These are phyloP conservation scores for Isabelozyma heimii DNA, from an alignment of 805 yeast genomes.

Conservation along the genomic window DNA sequence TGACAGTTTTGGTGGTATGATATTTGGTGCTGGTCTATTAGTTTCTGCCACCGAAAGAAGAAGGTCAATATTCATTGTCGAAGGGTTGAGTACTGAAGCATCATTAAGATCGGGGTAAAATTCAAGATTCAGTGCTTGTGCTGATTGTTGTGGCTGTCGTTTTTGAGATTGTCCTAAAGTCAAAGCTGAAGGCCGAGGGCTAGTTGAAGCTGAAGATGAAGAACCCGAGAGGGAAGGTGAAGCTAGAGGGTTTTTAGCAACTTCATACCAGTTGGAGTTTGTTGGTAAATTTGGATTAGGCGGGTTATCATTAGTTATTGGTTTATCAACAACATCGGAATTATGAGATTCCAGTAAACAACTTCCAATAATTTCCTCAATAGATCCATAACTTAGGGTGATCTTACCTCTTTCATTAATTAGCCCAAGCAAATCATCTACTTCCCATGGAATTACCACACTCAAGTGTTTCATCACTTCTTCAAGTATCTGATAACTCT, in stretches of 20 bases:
- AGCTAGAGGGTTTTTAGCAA: not conserved
- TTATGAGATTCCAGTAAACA: conserved; percentile 46
- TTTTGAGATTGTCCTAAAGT: not conserved
- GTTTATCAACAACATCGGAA: conserved; percentile 11
- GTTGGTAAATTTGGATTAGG: not conserved
- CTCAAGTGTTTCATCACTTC: conserved; percentile 46
- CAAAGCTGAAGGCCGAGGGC: not conserved
- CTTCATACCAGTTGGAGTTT: not conserved
- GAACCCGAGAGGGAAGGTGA: not conserved
- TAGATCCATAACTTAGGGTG: conserved; percentile 49
- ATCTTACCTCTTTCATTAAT: conserved; percentile 42
- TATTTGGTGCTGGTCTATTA: not conserved
- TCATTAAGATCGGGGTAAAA: not conserved
- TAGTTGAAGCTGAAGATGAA: not conserved
- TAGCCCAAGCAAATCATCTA: conserved; percentile 51
- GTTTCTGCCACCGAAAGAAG: not conserved
- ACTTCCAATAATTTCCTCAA: conserved; percentile 59
- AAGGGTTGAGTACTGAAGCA: not conserved
- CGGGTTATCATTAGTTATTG: conserved; percentile 2
- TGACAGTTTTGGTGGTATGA: not conserved
- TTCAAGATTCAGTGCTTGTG: not conserved
- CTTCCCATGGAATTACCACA: conserved; percentile 58
- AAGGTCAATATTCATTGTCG: not conserved
- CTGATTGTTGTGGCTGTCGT: not conserved
- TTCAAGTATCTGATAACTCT: conserved; percentile 41